A percentile compares a stretch with the other conserved stretches of the same genome.
Evolutionary conservation across 345 rosid species (phyloP).

Genomic region (Gynandropsis gynandra): DNA sequence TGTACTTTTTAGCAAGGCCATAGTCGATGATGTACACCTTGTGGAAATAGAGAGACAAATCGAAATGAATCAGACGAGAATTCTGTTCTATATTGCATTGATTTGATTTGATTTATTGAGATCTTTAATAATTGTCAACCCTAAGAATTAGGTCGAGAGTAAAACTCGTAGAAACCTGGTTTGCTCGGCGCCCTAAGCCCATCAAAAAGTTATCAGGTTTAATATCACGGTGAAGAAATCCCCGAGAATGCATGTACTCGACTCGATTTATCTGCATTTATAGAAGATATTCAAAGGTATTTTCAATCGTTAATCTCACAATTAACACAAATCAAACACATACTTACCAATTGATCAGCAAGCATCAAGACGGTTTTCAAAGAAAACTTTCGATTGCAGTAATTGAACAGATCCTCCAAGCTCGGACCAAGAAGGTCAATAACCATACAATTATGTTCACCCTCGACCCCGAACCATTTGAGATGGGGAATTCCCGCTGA

Average conservation of each 20-base stretch:
- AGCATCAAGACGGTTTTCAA: constrained; percentile 88
- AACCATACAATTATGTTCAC: constrained; percentile 78
- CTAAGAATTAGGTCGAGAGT: neutral
- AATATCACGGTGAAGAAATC: constrained; percentile 94
- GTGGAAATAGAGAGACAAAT: too few relatives aligned
- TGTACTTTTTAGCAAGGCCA: constrained; percentile 34
- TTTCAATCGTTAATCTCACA: constrained; percentile 10
- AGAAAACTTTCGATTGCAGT: constrained; percentile 67
- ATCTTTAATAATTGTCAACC: constrained; percentile 7
- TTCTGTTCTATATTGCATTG: too few relatives aligned
- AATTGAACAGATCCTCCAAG: constrained; percentile 85
- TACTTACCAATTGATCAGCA: constrained; percentile 81
- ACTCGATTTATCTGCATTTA: constrained; percentile 66
- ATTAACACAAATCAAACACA: neutral
- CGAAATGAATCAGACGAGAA: neutral
- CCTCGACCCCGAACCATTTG: constrained; percentile 88
- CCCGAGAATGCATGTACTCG: constrained; percentile 90
- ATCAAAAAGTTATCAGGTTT: constrained; percentile 97
- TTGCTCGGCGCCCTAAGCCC: constrained; percentile 92
- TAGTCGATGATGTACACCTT: constrained; percentile 36
- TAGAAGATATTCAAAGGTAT: constrained; percentile 4
- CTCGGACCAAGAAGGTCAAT: constrained; percentile 95
- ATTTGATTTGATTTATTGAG: too few relatives aligned
- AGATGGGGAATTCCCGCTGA: constrained; percentile 88
- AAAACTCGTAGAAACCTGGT: constrained; percentile 54